Evolutionary conservation across 176 grass and related monocot genomes (phyloP).

Genomic region (Saccharum officinarum): DNA sequence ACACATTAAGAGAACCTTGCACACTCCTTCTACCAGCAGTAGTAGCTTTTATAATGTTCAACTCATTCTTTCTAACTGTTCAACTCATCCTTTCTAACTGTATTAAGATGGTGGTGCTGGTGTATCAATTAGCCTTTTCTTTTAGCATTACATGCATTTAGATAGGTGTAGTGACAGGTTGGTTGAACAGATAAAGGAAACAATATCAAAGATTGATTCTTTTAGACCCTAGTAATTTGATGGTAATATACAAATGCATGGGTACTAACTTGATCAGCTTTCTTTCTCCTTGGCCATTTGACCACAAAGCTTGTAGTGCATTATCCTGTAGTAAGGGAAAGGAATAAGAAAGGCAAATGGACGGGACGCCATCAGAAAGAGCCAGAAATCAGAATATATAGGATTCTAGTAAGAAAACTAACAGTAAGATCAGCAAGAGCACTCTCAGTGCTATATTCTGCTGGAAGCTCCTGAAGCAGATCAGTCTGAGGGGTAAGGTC

Average conservation of each 20-base stretch:
- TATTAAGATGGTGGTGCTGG: not conserved
- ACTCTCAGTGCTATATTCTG: constrained; percentile 55
- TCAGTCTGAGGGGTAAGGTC: constrained; percentile 50
- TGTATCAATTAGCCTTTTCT: not conserved
- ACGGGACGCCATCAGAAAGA: not conserved
- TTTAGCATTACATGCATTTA: not conserved
- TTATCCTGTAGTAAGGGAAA: constrained; percentile 46
- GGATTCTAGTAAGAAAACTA: constrained; percentile 38
- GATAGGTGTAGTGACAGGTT: not conserved
- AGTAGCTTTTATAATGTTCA: not conserved
- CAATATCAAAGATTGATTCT: not conserved
- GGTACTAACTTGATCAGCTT: not conserved
- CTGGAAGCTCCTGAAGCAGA: constrained; percentile 34
- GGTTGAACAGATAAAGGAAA: not conserved
- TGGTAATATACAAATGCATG: not conserved
- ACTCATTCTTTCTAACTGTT: not conserved
- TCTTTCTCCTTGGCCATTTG: constrained; percentile 22
- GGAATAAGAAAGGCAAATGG: not conserved
- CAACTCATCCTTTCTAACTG: not conserved
- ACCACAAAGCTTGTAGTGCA: constrained; percentile 63
- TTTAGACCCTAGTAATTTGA: not conserved
- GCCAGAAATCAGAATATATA: constrained; percentile 2
- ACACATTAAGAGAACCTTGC: not conserved
- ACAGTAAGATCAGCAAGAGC: constrained; percentile 55
- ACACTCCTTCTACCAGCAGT: not conserved